phyloP scores from a whole-genome alignment of 2,329 filamentous ascomycete species.

The Colletotrichum somersetense region DNA sequence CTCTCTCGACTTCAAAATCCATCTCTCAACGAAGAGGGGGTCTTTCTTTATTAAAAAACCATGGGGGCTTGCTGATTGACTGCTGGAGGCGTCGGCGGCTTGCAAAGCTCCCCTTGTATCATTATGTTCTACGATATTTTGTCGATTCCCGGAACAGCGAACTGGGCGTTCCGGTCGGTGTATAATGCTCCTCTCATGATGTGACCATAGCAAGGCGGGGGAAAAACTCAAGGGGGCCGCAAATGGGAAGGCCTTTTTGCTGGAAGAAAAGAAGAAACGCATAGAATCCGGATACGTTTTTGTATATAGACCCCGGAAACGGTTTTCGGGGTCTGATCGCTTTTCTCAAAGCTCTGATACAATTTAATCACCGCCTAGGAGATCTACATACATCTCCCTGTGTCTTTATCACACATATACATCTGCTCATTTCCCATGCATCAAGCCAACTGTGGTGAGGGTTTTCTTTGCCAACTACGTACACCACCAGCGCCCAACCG shows the following conservation, averaged over 20 bases:
- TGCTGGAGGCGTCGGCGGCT: slow-evolving; percentile 22
- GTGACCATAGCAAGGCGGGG: slow-evolving; percentile 43
- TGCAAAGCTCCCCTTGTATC: slow-evolving; percentile 48
- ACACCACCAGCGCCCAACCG: neutral
- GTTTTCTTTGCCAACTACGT: neutral
- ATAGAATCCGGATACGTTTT: slow-evolving; percentile 35
- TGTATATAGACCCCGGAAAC: slow-evolving; percentile 35
- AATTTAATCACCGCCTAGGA: slow-evolving; percentile 39
- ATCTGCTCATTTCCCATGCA: too few relatives aligned
- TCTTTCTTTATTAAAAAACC: slow-evolving; percentile 11
- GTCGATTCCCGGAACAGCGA: slow-evolving; percentile 41
- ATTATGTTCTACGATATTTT: slow-evolving; percentile 46
- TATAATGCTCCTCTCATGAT: slow-evolving; percentile 63
- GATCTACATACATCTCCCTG: slow-evolving; percentile 28
- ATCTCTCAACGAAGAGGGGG: neutral
- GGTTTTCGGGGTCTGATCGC: slow-evolving; percentile 23
- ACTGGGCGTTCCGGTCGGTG: slow-evolving; percentile 48
- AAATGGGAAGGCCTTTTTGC: slow-evolving; percentile 33
- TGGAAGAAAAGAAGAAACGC: slow-evolving; percentile 36
- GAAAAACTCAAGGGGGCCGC: slow-evolving; percentile 14
- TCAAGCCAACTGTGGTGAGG: neutral
- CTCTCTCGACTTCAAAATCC: neutral
- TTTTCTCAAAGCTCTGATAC: slow-evolving; percentile 32
- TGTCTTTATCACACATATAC: slow-evolving; percentile 17
- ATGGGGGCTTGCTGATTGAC: slow-evolving; percentile 15